Base-by-base conservation (phyloP, 2,329 filamentous ascomycete species). In the Orbilia javanica region DNA sequence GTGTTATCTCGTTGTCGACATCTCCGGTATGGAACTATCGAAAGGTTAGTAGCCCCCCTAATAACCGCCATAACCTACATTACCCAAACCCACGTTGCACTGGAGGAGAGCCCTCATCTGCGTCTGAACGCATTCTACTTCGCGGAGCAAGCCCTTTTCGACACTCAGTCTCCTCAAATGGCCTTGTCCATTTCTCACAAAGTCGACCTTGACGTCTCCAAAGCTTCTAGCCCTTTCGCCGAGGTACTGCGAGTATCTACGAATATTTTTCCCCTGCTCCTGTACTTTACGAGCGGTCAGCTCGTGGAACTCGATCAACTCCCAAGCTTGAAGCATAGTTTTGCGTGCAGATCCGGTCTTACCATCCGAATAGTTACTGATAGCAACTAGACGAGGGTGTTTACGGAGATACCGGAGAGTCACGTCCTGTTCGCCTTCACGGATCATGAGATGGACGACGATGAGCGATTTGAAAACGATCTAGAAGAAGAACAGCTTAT, bases 371-470 rank as follows among this genome's bases (percentile, higher is more conserved):
- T 97, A 97, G 83, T 90, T 91, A 85, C 93, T 96, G 81, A 97
- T 93, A 20, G 93, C 93, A 80, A 99, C 87, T 83, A 93, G 89
- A 82, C 92, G 92, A 69, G 93, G 92, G 83, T 95, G 92, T 81
- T 92, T 91, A 50, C 94, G 88, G 36, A 99, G 88, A 82, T 93
- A 97, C 79, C 90, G 88, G 80, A 99, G 87, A 1, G 96, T 97
- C 60, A 94, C 92, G 83, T 98, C 93, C 36, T 91, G 90, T 80
- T 94, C 91, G 67, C 96, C 96, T 86, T 99, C 96, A 81, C 96
- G 90, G 83, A 99, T 96, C 96, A 99, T 98, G 79, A 98, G 87
- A 84, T 99, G 96, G 55, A 97, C 90, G 60, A 97, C 96, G 82
- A 98, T 97, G 81, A 99, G 87, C 82, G 93, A 91, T 87, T 99